Evolutionary conservation across 169 alveolate species (phyloP).

Genomic region (Plasmodium knowlesi): DNA sequence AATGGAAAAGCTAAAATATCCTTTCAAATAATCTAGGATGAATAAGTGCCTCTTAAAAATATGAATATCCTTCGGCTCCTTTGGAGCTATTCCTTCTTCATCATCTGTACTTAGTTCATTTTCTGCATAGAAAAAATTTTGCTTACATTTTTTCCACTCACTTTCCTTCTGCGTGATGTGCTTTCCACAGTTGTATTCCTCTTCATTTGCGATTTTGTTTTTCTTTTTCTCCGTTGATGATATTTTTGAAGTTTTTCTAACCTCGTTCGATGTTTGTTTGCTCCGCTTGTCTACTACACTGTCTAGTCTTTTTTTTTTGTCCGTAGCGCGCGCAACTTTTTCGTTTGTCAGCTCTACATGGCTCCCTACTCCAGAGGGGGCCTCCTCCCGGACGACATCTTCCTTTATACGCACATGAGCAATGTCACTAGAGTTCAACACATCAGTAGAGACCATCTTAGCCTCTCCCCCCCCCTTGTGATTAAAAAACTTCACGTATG

Average conservation of each 20-base stretch:
- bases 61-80: slow-evolving; percentile 15
- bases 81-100: slow-evolving; percentile 13
- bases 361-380: background rate
- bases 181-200: background rate
- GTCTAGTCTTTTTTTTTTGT: background rate
- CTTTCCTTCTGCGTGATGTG: background rate
- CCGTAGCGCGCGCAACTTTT: background rate
- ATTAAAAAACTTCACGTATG: slow-evolving; percentile 38
- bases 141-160: background rate
- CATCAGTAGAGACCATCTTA: background rate
- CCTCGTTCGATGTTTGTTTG: background rate
- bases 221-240: background rate
- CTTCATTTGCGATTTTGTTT: background rate
- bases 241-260: background rate
- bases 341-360: background rate
- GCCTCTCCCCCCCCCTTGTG: background rate
- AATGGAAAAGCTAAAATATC: slow-evolving; percentile 30
- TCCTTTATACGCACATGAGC: background rate
- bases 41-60: slow-evolving; percentile 53
- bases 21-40: slow-evolving; percentile 26
- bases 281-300: background rate
- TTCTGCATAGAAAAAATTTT: slow-evolving; percentile 37
- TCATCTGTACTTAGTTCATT: slow-evolving; percentile 43
- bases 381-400: background rate
- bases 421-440: background rate